Base-by-base conservation (phyloP, 495 filamentous ascomycete species). In the Aspergillus haitiensis region DNA sequence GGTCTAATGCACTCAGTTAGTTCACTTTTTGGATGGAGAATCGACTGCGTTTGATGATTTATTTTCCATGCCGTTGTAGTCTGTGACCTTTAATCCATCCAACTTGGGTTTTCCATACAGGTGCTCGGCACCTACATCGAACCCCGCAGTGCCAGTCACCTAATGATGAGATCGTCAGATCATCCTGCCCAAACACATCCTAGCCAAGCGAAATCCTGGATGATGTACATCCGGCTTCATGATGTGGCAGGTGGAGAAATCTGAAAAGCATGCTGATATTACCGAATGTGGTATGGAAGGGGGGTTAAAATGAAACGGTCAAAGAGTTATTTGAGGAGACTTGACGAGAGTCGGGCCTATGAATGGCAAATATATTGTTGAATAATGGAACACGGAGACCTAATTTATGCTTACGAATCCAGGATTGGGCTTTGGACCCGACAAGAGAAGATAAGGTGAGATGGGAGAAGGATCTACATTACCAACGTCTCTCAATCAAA, bases 121-220 rank as follows among this genome's bases (percentile, higher is more conserved):
- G n/a, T 51, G 39, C 44, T 21, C 44, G 44, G 15, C 44, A 47
- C 9, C 13, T 51, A 13, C 52, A 51, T 40, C 34, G 46, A 50
- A 58, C 63, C 63, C 60, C 61, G 61, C 61, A 63, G 37, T 49
- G 27, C 44, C 32, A 27, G 45, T 44, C 27, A 15, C 40, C 36
- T 37, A 55, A 31, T 33, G 55, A 61, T 31, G 52, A 39, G 62
- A 67, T 63, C 65, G 53, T 42, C 65, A 49, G 65, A 63, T 64
- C 62, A 56, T 37, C 59, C 56, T 53, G 31, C 35, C 50, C 55
- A 59, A 36, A 31, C 55, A 36, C 33, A 50, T 21, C 45, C 39
- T 46, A 58, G 58, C 9, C 44, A 47, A 18, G 9, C 27, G 27
- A 47, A 47, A 47, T 40, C 35, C 46, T 55, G 34, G 49, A 46